Evolutionary conservation across 1,284 basidiomycete genomes (phyloP), one percentile per base, ranked within the genome.

Genomic region (Cutaneotrichosporon cavernicola): DNA sequence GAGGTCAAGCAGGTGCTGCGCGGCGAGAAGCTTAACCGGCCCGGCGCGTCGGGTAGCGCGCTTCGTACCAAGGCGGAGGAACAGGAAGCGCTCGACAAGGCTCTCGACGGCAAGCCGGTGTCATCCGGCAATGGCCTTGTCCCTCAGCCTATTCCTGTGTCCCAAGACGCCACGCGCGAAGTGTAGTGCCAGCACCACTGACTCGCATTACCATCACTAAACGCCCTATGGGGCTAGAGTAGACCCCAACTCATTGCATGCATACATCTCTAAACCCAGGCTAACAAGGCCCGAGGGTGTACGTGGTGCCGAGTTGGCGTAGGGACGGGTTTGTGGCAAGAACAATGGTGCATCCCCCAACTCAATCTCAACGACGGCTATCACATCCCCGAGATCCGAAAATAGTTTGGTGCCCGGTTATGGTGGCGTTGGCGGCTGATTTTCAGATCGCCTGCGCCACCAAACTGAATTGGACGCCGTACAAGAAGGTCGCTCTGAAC

Each of bases 1-100:
- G 92, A 97, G 80, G 94, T 97, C 22, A 83, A 84, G 75, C 88
- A 86, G 80, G 89, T 93, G n/a, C 86, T 95, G 75, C 86, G 85
- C 64, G 92, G 92, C 43, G 88, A 92, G 78, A 83, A 85, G 65
- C 89, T 95, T 76, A 65, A 77, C 55, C 64, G 76, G 55, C 64
- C 67, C 8, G 60, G 58, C 10, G 67, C 63, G 10, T 62, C 66
- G 26, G 77, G 77, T 8, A 71, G 73, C 57, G 68, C 64, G 26
- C 64, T 79, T 49, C 43, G 64, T 36, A 66, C 71, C 11, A 65
- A 75, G 58, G 60, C 58, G 50, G 74, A 75, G 58, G n/a, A 47
- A n/a, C 36, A 60, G 50, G 50, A 40, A 18, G 50, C 32, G 7
- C 38, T 11, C 10, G 36, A 56, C 55, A 56, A 56, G 55, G 55